Evolutionary conservation across 2,329 filamentous ascomycete genomes (phyloP).

Genomic region (Sphaerulina populicola): DNA sequence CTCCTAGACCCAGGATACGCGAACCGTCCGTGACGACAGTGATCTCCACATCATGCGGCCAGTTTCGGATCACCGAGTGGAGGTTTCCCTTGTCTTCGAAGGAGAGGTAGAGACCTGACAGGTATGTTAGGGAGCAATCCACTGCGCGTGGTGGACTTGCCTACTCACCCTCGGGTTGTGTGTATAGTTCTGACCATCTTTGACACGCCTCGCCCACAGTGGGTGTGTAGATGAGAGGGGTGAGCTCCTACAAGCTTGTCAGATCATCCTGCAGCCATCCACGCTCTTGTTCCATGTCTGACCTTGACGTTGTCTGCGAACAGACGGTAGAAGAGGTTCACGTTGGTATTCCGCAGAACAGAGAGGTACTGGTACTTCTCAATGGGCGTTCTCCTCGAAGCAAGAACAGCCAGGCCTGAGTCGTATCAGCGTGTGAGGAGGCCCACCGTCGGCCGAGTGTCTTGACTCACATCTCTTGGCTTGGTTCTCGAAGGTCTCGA

Average conservation of each 20-base stretch:
- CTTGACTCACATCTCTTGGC: slow-evolving; percentile 41
- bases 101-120: slow-evolving; percentile 72
- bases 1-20: slow-evolving; percentile 82
- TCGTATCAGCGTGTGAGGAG: slow-evolving; percentile 25
- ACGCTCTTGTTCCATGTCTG: slow-evolving; percentile 2
- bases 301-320: slow-evolving; percentile 64
- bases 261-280: background rate
- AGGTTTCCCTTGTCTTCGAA: slow-evolving; percentile 91
- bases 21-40: slow-evolving; percentile 95
- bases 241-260: slow-evolving; percentile 52
- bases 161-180: slow-evolving; percentile 68
- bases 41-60: slow-evolving; percentile 90
- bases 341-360: slow-evolving; percentile 64
- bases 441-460: background rate
- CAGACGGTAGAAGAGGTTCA: slow-evolving; percentile 74
- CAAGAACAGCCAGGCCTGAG: slow-evolving; percentile 65
- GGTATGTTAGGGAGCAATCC: background rate
- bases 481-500: slow-evolving; percentile 45
- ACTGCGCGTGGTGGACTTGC: background rate
- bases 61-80: slow-evolving; percentile 79
- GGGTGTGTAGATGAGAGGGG: slow-evolving; percentile 78
- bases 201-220: slow-evolving; percentile 94
- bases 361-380: slow-evolving; percentile 82
- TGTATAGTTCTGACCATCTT: slow-evolving; percentile 93
- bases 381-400: slow-evolving; percentile 58